These are phyloP conservation scores for Ophiobolus disseminans DNA, from an alignment of 2,329 filamentous ascomycete genomes.

Conservation along the genomic window DNA sequence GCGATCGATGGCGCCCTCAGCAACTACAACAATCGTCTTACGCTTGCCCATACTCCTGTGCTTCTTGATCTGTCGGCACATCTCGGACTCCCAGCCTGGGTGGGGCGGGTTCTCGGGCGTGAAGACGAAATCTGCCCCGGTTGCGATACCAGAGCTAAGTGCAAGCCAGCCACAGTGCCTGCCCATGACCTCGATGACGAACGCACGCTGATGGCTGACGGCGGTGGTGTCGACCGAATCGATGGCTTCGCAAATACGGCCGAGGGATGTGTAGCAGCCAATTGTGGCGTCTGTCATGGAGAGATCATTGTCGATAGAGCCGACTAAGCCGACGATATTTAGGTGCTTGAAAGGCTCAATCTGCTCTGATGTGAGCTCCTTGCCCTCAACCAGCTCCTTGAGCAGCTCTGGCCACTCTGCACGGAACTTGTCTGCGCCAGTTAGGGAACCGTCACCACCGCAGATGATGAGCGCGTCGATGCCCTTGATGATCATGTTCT, in stretches of 20 bases:
- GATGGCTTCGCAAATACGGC: conserved; percentile 92
- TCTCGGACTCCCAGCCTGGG: conserved; percentile 76
- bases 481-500: conserved; percentile 90
- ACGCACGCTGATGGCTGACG: conserved; percentile 90
- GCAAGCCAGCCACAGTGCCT: conserved; percentile 97
- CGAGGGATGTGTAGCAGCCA: conserved; percentile 91
- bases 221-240: conserved; percentile 97
- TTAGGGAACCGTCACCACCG: conserved; percentile 88
- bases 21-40: conserved; percentile 97
- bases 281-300: conserved; percentile 97
- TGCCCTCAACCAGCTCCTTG: conserved; percentile 78
- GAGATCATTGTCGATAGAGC: conserved; percentile 98
- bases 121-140: conserved; percentile 95
- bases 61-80: conserved; percentile 55
- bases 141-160: conserved; percentile 93
- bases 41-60: conserved; percentile 90
- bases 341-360: conserved; percentile 80
- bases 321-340: conserved; percentile 95
- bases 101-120: conserved; percentile 91
- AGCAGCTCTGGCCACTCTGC: conserved; percentile 89
- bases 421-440: conserved; percentile 92
- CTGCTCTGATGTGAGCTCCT: conserved; percentile 74
- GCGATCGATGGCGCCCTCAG: conserved; percentile 78
- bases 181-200: conserved; percentile 96
- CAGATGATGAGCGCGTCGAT: conserved; percentile 97